A percentile compares a stretch with the other conserved stretches of the same genome.
These are phyloP conservation scores for Polytrichum commune DNA, from an alignment of 225 moss, liverwort and hornwort genomes.

Conservation along the genomic window DNA sequence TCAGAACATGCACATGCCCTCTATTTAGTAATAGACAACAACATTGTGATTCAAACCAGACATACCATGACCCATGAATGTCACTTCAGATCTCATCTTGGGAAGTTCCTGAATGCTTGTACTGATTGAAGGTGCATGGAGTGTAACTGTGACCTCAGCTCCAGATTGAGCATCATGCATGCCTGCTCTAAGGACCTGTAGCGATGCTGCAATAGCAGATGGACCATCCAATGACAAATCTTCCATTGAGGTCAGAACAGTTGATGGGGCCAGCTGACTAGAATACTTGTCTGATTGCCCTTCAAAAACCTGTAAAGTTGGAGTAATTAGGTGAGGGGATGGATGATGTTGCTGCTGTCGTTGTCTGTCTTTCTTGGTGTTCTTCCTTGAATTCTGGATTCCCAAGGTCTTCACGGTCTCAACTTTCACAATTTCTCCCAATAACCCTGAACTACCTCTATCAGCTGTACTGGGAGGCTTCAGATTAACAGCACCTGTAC, in stretches of 20 bases:
- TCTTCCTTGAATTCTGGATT: constrained; percentile 49
- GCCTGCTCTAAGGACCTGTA: constrained; percentile 23
- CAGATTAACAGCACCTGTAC: constrained; percentile 62
- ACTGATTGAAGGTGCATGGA: constrained; percentile 45
- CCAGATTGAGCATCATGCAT: constrained; percentile 52
- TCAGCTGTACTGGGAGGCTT: constrained; percentile 54
- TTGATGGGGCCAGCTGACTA: constrained; percentile 21
- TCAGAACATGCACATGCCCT: background rate
- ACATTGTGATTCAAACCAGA: constrained; percentile 11
- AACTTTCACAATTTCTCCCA: constrained; percentile 60
- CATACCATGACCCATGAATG: constrained; percentile 40
- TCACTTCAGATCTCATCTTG: constrained; percentile 26
- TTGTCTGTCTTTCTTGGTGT: constrained; percentile 67
- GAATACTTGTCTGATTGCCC: constrained; percentile 23
- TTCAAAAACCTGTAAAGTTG: constrained; percentile 22
- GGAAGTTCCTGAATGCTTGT: constrained; percentile 35
- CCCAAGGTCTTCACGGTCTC: constrained; percentile 57
- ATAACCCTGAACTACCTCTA: constrained; percentile 44
- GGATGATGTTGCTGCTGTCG: constrained; percentile 47
- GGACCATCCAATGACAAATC: constrained; percentile 15
- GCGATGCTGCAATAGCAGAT: background rate
- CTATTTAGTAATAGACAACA: background rate
- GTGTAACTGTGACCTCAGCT: constrained; percentile 32
- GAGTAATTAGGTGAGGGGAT: constrained; percentile 9
- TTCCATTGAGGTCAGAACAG: constrained; percentile 19